Base-by-base conservation (phyloP, 345 rosid species). In the Arabis hirsuta region DNA sequence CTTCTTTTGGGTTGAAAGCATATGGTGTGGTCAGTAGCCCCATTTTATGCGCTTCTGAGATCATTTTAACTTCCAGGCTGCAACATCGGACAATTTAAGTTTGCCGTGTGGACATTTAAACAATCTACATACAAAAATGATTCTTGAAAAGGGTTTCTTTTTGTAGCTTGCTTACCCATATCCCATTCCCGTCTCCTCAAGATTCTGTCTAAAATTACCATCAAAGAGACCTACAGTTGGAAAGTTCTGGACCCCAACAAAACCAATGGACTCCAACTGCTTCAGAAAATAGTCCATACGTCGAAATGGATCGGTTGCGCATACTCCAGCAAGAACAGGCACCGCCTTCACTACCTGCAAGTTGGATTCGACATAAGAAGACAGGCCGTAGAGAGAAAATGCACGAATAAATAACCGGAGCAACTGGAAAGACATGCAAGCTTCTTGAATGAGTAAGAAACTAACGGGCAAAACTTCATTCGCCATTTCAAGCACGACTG, bases 181-280 rank as follows among this genome's bases (percentile, higher is more conserved):
- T 84, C 98, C 96, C 98, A 94, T 94, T 72, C 98, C 97, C 0
- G 98, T 94, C 82, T 90, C 98, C 80, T 94, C 98, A 55, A 94
- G 88, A 88, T 89, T 91, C 74, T 86, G 88, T 67, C 98, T 85
- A 61, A 94, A 94, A 73, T 87, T 94, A 44, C 98, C 98, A 58
- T 94, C 98, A 74, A 90, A 89, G 29, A 94, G 93, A 71, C 98
- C 97, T 19, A 94, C 97, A 42, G 98, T 94, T 31, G 96, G 98
- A 78, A 94, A 94, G 69, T 94, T 94, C 84, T 94, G 97, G 71
- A 94, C 97, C 46, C 98, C 97, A 70, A 75, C 78, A 72, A 89
- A 90, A 47, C 98, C 98, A 38, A 88, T 82, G 45, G 97, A 86
- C 79, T 94, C 95, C 55, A 94, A 68, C 83, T 89, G 90, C 86